Evolutionary conservation across 2,329 filamentous ascomycete species (phyloP).

Genomic region (Mariannaea sp.): DNA sequence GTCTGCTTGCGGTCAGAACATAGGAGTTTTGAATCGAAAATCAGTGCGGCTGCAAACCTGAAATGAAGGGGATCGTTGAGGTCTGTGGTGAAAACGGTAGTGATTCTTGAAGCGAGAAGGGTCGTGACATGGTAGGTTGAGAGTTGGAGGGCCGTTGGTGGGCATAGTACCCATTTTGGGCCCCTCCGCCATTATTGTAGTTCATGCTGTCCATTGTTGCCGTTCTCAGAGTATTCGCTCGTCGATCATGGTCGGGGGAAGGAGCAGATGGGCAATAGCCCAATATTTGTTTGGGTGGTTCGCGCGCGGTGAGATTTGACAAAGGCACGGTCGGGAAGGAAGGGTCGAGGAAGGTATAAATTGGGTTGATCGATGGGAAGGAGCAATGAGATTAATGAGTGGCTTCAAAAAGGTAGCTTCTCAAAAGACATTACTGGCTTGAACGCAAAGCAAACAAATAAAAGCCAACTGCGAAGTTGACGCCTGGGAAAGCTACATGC

Average conservation of each 20-base stretch:
- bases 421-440: conserved; percentile 32
- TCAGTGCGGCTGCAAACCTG: conserved; percentile 56
- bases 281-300: conserved; percentile 32
- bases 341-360: conserved; percentile 8
- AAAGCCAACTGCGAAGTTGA: conserved; percentile 27
- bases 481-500: conserved; percentile 28
- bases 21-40: neutral
- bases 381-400: conserved; percentile 1
- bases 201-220: conserved; percentile 41
- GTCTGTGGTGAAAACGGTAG: conserved; percentile 83
- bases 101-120: conserved; percentile 73
- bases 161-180: conserved; percentile 43
- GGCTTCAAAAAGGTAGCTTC: conserved; percentile 22
- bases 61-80: conserved; percentile 77
- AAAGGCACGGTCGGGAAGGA: conserved; percentile 14
- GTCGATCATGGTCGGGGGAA: conserved; percentile 41
- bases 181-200: conserved; percentile 38
- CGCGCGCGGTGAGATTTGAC: conserved; percentile 14
- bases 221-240: conserved; percentile 35
- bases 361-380: neutral
- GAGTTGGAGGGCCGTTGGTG: conserved; percentile 32
- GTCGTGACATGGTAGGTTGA: conserved; percentile 43
- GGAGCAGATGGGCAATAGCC: conserved; percentile 34
- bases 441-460: conserved; percentile 11
- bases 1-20: conserved; percentile 49